A percentile compares a stretch with the other conserved stretches of the same genome.
Conservation (phyloP, 2,329 filamentous ascomycete species). For the Chalaropsis thielavioides region DNA sequence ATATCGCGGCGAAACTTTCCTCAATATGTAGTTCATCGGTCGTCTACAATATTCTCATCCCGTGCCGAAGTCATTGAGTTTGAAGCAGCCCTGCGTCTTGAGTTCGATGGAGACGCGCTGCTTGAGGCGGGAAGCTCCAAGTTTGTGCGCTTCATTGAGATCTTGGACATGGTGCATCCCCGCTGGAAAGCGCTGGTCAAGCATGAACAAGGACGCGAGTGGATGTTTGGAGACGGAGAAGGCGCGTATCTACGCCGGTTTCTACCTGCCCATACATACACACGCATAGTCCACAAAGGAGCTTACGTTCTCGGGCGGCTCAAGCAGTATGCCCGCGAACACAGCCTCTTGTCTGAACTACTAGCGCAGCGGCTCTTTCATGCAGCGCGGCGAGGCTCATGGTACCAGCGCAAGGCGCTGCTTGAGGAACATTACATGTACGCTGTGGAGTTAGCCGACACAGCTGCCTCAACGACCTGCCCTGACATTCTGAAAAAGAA, state of each 20-base stretch:
- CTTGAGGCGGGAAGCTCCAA: constrained; percentile 65
- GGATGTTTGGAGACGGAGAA: constrained; percentile 66
- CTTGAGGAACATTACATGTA: constrained; percentile 94
- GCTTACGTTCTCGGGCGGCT: constrained; percentile 64
- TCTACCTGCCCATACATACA: constrained; percentile 85
- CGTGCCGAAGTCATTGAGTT: constrained; percentile 69
- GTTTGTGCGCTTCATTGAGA: constrained; percentile 51
- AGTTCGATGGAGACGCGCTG: constrained; percentile 66
- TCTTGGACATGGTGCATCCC: constrained; percentile 61
- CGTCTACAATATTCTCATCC: constrained; percentile 73
- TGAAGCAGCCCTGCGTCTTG: constrained; percentile 68
- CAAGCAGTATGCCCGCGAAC: constrained; percentile 66
- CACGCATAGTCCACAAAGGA: constrained; percentile 80
- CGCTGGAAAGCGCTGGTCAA: constrained; percentile 70
- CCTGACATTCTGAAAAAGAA: constrained; percentile 45
- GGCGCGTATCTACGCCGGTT: constrained; percentile 80
- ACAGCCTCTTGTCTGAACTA: constrained; percentile 58
- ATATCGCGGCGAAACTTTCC: constrained; percentile 82
- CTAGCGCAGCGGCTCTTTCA: constrained; percentile 75
- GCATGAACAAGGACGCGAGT: constrained; percentile 64
- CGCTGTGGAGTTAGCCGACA: constrained; percentile 29
- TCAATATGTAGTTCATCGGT: constrained; percentile 77
- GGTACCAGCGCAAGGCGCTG: constrained; percentile 92
- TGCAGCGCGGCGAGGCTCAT: constrained; percentile 65
- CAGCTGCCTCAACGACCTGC: constrained; percentile 32